Conservation (phyloP, 805 yeast genomes). For the Kurtzmaniella cleridarum region DNA sequence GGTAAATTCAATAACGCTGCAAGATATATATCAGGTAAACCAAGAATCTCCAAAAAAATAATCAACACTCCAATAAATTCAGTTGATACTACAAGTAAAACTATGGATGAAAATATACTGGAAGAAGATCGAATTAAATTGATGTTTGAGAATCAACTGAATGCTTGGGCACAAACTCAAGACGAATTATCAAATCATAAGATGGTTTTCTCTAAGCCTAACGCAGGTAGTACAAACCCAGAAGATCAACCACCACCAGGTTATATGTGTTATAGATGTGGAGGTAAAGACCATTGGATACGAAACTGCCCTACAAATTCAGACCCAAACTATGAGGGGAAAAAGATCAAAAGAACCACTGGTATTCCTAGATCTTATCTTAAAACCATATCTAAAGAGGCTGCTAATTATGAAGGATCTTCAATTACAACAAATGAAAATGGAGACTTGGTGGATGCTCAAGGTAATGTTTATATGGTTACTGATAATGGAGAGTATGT, state of each 20-base stretch:
- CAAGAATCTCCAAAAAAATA: constrained; percentile 41
- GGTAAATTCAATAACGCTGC: constrained; percentile 54
- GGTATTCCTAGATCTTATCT: constrained; percentile 96
- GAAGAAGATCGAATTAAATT: constrained; percentile 87
- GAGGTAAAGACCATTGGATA: constrained; percentile 90
- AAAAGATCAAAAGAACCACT: constrained; percentile 83
- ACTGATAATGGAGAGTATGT: constrained; percentile 95
- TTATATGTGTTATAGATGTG: constrained; percentile 94
- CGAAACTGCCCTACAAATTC: constrained; percentile 91
- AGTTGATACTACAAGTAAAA: constrained; percentile 16
- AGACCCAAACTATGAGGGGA: constrained; percentile 93
- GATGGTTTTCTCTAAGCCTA: constrained; percentile 56
- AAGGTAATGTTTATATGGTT: constrained; percentile 64
- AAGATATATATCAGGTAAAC: constrained; percentile 70
- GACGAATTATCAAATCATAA: constrained; percentile 83
- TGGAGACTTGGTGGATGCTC: constrained; percentile 40
- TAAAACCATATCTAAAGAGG: constrained; percentile 78
- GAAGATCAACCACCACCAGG: constrained; percentile 93
- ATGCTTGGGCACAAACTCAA: constrained; percentile 93
- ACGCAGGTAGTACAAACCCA: constrained; percentile 18
- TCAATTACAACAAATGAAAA: constrained; percentile 32
- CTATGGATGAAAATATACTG: constrained; percentile 41
- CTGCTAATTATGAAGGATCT: constrained; percentile 48
- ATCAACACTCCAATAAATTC: constrained; percentile 24
- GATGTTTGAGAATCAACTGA: constrained; percentile 91